These are phyloP conservation scores for Takakia lepidozioides DNA, from an alignment of 225 moss, liverwort and hornwort genomes.

Conservation along the genomic window DNA sequence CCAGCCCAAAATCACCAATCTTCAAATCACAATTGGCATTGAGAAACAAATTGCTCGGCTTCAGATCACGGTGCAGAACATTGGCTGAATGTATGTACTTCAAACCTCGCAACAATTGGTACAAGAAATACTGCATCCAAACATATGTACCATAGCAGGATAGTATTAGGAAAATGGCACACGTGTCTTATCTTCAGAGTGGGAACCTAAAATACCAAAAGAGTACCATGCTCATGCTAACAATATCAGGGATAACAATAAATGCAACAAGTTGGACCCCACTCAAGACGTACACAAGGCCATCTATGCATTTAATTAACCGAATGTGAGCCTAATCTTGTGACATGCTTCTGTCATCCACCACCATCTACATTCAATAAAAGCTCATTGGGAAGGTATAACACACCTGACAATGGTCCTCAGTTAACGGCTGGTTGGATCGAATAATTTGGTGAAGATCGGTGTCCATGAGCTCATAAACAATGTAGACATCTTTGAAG, in stretches of 20 bases:
- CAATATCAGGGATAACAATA: too few relatives aligned
- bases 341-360: too few relatives aligned
- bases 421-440: conserved; percentile 37
- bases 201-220: too few relatives aligned
- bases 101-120: conserved; percentile 38
- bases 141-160: too few relatives aligned
- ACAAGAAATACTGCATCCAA: conserved; percentile 35
- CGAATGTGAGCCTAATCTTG: too few relatives aligned
- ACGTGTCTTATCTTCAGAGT: too few relatives aligned
- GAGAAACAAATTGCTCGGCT: conserved; percentile 37
- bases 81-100: conserved; percentile 47
- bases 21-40: conserved; percentile 47
- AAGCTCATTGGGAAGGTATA: not conserved
- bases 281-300: too few relatives aligned
- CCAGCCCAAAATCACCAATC: conserved; percentile 44
- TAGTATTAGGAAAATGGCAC: not conserved
- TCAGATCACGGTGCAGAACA: conserved; percentile 44
- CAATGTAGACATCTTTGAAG: conserved; percentile 48
- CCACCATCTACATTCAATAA: too few relatives aligned
- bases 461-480: conserved; percentile 49
- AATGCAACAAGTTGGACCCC: too few relatives aligned
- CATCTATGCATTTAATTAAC: too few relatives aligned
- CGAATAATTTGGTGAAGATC: conserved; percentile 53
- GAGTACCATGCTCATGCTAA: too few relatives aligned
- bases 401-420: conserved; percentile 43